Percentiles rank a stretch among this genome's conserved stretches.
These are phyloP conservation scores for Didymella lethalis DNA, from an alignment of 2,329 filamentous ascomycete genomes.

Conservation along the genomic window DNA sequence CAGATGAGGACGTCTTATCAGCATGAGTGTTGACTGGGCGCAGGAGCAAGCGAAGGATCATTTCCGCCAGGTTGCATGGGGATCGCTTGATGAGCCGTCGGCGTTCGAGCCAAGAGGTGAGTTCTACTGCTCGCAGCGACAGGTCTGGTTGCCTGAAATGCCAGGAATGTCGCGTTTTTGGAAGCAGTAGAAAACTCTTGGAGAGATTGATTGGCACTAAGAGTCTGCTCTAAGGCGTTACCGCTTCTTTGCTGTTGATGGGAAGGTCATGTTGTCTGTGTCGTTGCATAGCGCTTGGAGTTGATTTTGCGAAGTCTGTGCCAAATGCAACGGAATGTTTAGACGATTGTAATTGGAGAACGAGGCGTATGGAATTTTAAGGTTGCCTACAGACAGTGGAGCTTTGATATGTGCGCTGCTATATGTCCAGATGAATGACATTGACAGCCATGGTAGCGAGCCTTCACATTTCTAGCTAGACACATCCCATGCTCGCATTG, in stretches of 20 bases:
- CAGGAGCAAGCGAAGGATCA: slow-evolving; percentile 35
- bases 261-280: neutral
- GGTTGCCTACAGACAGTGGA: neutral
- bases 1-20: neutral
- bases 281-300: slow-evolving; percentile 1
- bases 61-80: slow-evolving; percentile 36
- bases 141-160: slow-evolving; percentile 35
- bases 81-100: slow-evolving; percentile 35
- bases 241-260: neutral
- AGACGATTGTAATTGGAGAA: neutral
- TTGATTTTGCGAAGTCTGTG: neutral
- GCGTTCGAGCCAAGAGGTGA: slow-evolving; percentile 62
- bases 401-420: neutral
- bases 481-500: neutral
- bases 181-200: slow-evolving; percentile 7
- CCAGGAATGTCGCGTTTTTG: slow-evolving; percentile 27
- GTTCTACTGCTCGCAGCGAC: slow-evolving; percentile 70
- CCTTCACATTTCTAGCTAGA: neutral
- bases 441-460: neutral
- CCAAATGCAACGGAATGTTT: neutral
- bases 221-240: neutral
- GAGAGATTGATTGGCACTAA: neutral
- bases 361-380: neutral
- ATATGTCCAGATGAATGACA: neutral
- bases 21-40: slow-evolving; percentile 1